Evolutionary conservation across 495 filamentous ascomycete species (phyloP), one percentile per base, ranked within the genome.

Genomic region (Rusavskia elegans): DNA sequence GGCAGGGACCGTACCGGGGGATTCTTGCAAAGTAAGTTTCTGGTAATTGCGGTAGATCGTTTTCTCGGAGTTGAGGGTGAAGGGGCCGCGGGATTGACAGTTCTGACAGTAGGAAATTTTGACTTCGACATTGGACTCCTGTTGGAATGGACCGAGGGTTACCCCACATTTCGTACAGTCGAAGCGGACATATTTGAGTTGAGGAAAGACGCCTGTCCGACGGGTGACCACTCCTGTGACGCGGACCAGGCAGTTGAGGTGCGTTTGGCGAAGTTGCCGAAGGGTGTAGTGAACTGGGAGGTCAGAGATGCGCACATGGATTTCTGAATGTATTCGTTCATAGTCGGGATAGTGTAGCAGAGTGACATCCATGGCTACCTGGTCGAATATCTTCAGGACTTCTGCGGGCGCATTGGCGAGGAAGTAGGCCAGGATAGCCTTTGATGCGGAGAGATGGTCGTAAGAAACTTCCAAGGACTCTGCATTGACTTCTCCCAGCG

Each of bases 1-100:
- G 35, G 93, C 88, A 16, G 93, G 93, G 11, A 99, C 93, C 1
- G 93, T 96, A 37, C 93, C 93, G 21, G 93, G 93, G 1, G 93
- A 93, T 66, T 99, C 93, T 65, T 99, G 93, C 10, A 99, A 77
- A 1, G 92, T 99, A 61, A 99, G 71, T 61, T 95, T 97, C 64
- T 99, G 93, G 71, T 94, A 99, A 65, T 99, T 99, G 48, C 93
- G 82, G 71, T 97, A 99, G n/a, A 99, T 84, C 0, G 93, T 99
- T 75, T 95, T 89, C 68, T 99, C 92, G 2, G 87, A 87, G 69
- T 96, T 96, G 56, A 99, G 73, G 8, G 84, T 93, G 66, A 99
- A 99, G 1, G 93, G 93, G 5, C 93, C 93, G 41, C 85, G 81
- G 37, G 87, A 93, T 69, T 97, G 93, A 66, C 93, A 99, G 66